phyloP scores from a whole-genome alignment of 345 rosid species.

The Eucalyptus marginata region DNA sequence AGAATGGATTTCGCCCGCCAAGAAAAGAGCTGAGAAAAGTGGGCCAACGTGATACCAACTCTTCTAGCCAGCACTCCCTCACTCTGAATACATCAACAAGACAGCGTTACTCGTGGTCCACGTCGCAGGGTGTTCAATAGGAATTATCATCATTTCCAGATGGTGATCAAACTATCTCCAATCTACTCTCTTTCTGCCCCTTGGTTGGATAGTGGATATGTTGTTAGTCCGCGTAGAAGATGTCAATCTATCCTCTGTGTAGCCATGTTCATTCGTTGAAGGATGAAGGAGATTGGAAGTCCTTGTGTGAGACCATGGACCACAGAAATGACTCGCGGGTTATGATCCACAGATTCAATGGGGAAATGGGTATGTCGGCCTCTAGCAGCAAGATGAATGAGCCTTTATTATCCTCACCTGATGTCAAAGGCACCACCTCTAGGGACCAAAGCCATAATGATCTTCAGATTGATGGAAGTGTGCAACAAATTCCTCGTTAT shows the following conservation, averaged over 20 bases:
- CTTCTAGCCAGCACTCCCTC: background rate
- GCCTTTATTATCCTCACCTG: background rate
- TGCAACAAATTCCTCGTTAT: background rate
- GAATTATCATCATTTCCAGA: background rate
- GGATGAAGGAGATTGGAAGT: background rate
- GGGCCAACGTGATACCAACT: background rate
- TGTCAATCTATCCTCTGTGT: background rate
- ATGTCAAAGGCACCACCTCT: background rate
- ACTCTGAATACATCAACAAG: background rate
- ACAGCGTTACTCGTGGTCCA: background rate
- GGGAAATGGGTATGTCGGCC: background rate
- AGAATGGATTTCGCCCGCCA: background rate
- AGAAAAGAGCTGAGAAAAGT: background rate
- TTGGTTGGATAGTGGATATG: background rate
- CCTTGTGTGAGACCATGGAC: background rate
- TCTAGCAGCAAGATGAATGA: background rate
- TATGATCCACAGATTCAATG: background rate
- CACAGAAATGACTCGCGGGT: background rate
- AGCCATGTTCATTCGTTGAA: background rate
- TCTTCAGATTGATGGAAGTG: background rate
- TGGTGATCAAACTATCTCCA: background rate
- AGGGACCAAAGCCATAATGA: background rate
- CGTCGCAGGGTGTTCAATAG: background rate
- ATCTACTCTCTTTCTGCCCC: background rate
- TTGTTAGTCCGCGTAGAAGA: background rate